phyloP scores from a whole-genome alignment of 208 protist genomes.

The Phytomonas serpens region DNA sequence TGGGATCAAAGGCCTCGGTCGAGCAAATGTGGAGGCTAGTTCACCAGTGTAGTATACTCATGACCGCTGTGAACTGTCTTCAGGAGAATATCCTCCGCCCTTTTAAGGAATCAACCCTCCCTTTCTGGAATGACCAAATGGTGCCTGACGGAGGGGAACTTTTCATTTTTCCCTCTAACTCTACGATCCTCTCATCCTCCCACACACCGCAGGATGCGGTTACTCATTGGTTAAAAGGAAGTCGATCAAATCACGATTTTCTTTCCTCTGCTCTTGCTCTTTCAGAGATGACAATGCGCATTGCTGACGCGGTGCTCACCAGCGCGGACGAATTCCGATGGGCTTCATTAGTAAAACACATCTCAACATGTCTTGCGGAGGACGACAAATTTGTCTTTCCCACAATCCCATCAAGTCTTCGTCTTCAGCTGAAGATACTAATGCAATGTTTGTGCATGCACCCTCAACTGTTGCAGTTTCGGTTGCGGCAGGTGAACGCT shows the following conservation, averaged over 20 bases:
- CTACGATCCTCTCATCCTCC: conserved; percentile 15
- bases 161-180: background rate
- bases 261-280: background rate
- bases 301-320: background rate
- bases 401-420: conserved; percentile 33
- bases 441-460: conserved; percentile 28
- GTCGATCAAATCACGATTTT: background rate
- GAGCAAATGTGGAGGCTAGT: background rate
- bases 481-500: conserved; percentile 22
- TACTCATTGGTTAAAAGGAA: conserved; percentile 1
- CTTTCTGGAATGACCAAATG: conserved; percentile 36
- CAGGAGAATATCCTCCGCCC: conserved; percentile 37
- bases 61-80: conserved; percentile 9
- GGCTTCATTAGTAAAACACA: conserved; percentile 17
- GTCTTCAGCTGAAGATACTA: conserved; percentile 23
- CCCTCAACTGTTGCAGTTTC: conserved; percentile 21
- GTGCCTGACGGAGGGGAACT: conserved; percentile 26
- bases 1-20: background rate
- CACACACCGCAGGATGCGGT: conserved; percentile 16
- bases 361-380: conserved; percentile 27
- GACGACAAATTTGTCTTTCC: conserved; percentile 51
- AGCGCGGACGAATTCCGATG: background rate
- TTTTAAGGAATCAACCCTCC: conserved; percentile 30
- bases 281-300: background rate
- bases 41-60: background rate